phyloP scores from a whole-genome alignment of 257 asterid species.

The Primulina tabacum region DNA sequence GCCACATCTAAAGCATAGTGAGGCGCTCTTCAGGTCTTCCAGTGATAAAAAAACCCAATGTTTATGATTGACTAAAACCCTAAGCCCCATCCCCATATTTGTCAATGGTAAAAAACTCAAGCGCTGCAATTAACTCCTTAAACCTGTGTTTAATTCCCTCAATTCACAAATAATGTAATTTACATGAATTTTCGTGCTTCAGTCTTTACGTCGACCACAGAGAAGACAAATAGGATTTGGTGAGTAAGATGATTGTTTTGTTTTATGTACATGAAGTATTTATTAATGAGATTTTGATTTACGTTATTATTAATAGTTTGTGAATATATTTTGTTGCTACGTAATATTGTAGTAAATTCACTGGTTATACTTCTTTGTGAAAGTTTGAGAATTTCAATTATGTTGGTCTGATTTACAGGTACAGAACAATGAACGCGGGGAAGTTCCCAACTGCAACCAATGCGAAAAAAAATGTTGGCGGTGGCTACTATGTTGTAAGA shows the following conservation, averaged over 20 bases:
- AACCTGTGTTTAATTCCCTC: background rate
- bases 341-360: background rate
- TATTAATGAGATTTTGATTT: background rate
- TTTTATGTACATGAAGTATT: no score
- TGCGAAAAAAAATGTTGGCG: conserved; percentile 55
- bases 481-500: conserved; percentile 50
- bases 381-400: conserved; percentile 14
- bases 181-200: background rate
- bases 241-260: background rate
- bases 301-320: background rate
- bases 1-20: no score
- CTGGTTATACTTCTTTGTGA: background rate
- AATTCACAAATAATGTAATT: background rate
- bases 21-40: no score
- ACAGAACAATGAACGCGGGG: conserved; percentile 67
- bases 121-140: background rate
- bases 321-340: no score
- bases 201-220: background rate
- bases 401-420: conserved; percentile 44
- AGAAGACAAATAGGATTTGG: background rate
- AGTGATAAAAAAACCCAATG: no score
- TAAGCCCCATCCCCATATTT: no score
- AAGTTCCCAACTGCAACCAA: conserved; percentile 55
- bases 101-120: no score
- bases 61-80: no score